Percentiles rank a stretch among this genome's conserved stretches.
Conservation (phyloP, 2,329 filamentous ascomycete species). For the Ophiostoma perfectum region DNA sequence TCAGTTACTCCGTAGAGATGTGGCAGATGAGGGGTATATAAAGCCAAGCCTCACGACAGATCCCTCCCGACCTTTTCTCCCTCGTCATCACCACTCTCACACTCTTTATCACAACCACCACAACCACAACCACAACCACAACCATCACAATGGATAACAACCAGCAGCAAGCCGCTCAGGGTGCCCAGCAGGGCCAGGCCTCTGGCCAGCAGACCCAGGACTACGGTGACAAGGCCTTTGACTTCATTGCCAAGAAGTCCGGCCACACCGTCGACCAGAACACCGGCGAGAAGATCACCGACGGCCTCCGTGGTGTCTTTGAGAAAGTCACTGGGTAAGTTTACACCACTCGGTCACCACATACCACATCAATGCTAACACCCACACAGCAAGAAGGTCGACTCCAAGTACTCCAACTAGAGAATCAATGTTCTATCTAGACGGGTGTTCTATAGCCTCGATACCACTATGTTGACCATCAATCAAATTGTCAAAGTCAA, state of each 20-base stretch:
- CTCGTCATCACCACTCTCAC: not conserved
- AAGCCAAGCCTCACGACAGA: slow-evolving; percentile 6
- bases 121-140: not conserved
- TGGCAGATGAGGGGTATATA: slow-evolving; percentile 15
- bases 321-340: slow-evolving; percentile 39
- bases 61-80: not conserved
- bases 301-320: slow-evolving; percentile 32
- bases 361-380: not conserved
- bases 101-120: not conserved
- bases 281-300: slow-evolving; percentile 35
- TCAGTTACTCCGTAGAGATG: not conserved
- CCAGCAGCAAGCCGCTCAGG: slow-evolving; percentile 13
- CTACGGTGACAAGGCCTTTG: slow-evolving; percentile 31
- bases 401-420: slow-evolving; percentile 33
- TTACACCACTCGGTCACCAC: not conserved
- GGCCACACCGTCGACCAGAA: slow-evolving; percentile 28
- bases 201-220: slow-evolving; percentile 24
- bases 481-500: too few species aligned
- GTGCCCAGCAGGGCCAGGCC: slow-evolving; percentile 8
- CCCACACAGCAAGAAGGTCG: slow-evolving; percentile 35
- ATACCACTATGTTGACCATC: not conserved
- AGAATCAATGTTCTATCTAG: not conserved
- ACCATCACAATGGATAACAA: slow-evolving; percentile 18
- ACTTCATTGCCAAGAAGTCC: slow-evolving; percentile 29
- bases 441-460: not conserved